Evolutionary conservation across 192 early-diverging fungal genomes (phyloP), one percentile per base, ranked within the genome.

Genomic region (Rhizoclosmatium sp.): DNA sequence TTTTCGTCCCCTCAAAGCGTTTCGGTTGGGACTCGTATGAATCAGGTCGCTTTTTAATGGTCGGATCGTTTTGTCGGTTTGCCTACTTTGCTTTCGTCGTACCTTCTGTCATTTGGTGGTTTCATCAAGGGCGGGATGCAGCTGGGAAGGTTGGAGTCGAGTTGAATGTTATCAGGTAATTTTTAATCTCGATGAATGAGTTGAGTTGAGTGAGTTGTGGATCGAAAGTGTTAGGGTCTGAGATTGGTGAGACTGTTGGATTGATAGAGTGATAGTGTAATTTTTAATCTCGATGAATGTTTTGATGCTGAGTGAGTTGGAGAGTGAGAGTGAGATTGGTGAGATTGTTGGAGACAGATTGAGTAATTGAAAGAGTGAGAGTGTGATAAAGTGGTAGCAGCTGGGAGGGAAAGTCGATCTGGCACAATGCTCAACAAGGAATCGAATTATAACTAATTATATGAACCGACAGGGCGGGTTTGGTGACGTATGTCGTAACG

Each of bases 11-110:
- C 3, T 23, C 80, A 5, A 83, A 69, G 51, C 51, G 65, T 12
- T 83, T 88, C 56, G 84, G 84, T 3, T 88, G 87, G 87, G 83
- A 88, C 47, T 67, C 78, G 14, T 83, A 80, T 48, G 82, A 84
- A 51, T 79, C 82, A 2, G 75, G 75, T 9, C 61, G 48, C 48
- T 88, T 78, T 66, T 45, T 85, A 72, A 67, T 88, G 65, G 69
- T 72, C 42, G 47, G 72, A 49, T 69, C 65, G 9, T 64, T 78
- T 41, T 69, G 69, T 31, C 80, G 87, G 7, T 75, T 86, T 73
- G 42, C 81, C 3, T 82, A 82, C 74, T 84, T 88, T 83, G 47
- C 82, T 23, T 65, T 58, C 14, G 73, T 80, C n/a, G 65, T 78
- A 19, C 77, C 77, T 7, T n/a, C 58, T 4, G 45, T 60, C n/a